Evolutionary conservation across 164 flowering plant genomes (phyloP).

Genomic region (Vitis amurensis): DNA sequence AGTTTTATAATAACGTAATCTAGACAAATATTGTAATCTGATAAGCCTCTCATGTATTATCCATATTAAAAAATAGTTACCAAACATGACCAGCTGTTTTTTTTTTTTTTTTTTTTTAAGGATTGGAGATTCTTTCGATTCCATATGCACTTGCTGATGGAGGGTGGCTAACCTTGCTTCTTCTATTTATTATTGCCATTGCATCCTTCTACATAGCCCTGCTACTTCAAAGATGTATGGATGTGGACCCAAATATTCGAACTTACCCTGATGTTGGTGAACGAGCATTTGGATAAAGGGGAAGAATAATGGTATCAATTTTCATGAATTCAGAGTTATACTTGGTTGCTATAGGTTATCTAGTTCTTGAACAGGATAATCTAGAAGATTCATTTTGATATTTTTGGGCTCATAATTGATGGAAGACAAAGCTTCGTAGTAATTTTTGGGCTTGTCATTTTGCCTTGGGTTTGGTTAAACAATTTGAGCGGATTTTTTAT

Average conservation of each 20-base stretch:
- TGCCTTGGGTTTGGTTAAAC: too few relatives aligned
- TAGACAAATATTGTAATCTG: too few relatives aligned
- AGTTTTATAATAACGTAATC: too few relatives aligned
- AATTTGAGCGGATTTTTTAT: too few relatives aligned
- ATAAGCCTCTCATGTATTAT: too few relatives aligned
- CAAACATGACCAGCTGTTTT: too few relatives aligned
- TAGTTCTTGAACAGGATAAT: slow-evolving; percentile 15
- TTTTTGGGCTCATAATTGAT: slow-evolving; percentile 11
- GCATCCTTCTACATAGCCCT: slow-evolving; percentile 11
- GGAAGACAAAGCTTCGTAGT: too few relatives aligned
- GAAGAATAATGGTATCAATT: not conserved
- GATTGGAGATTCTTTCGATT: slow-evolving; percentile 13
- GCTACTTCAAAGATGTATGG: slow-evolving; percentile 14
- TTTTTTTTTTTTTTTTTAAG: too few relatives aligned
- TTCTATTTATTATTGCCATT: slow-evolving; percentile 6
- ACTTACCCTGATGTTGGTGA: slow-evolving; percentile 17
- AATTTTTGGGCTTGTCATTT: too few relatives aligned
- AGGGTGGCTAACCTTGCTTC: not conserved
- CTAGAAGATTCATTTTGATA: slow-evolving; percentile 5
- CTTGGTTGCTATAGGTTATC: not conserved
- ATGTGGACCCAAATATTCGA: slow-evolving; percentile 5
- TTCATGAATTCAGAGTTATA: too few relatives aligned
- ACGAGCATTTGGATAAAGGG: not conserved
- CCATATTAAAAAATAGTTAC: too few relatives aligned
- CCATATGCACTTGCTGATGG: slow-evolving; percentile 15